Conservation (phyloP, 1,284 basidiomycete genomes). For the Grifola frondosa region DNA sequence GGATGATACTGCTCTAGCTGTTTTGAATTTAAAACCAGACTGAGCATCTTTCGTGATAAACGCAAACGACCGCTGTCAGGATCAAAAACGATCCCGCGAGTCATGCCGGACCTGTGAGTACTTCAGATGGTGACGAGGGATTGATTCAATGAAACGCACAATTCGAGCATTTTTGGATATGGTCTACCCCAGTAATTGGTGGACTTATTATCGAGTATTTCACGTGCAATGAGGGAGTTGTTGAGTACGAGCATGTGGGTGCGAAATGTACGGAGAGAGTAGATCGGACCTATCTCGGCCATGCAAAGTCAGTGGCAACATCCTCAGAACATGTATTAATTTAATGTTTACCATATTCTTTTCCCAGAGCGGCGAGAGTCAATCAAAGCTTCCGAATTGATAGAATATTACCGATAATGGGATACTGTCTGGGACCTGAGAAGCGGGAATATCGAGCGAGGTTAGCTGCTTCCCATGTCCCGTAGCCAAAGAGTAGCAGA, state of each 20-base stretch:
- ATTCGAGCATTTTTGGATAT: slow-evolving; percentile 15
- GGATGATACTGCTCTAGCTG: slow-evolving; percentile 7
- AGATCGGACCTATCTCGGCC: slow-evolving; percentile 15
- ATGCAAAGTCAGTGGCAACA: neutral
- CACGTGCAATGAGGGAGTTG: slow-evolving; percentile 8
- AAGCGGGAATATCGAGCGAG: no score
- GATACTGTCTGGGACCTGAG: slow-evolving; percentile 1
- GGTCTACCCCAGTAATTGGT: slow-evolving; percentile 11
- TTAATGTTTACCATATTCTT: slow-evolving; percentile 5
- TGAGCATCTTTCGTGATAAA: slow-evolving; percentile 10
- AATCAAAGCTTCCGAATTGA: slow-evolving; percentile 3
- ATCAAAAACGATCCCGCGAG: slow-evolving; percentile 15
- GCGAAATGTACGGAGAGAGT: slow-evolving; percentile 9
- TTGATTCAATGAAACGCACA: slow-evolving; percentile 3
- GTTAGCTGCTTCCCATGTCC: no score
- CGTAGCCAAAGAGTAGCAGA: no score
- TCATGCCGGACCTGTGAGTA: slow-evolving; percentile 14
- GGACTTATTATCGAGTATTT: slow-evolving; percentile 12
- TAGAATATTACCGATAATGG: slow-evolving; percentile 7
- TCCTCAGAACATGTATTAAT: neutral
- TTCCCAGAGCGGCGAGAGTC: neutral
- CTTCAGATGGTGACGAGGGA: no score
- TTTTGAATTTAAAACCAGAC: slow-evolving; percentile 6
- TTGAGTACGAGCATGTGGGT: slow-evolving; percentile 14
- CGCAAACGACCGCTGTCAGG: slow-evolving; percentile 10